Percentiles rank a stretch among this genome's conserved stretches.
These are phyloP conservation scores for Eucalyptus coolabah DNA, from an alignment of 345 rosid genomes.

Conservation along the genomic window DNA sequence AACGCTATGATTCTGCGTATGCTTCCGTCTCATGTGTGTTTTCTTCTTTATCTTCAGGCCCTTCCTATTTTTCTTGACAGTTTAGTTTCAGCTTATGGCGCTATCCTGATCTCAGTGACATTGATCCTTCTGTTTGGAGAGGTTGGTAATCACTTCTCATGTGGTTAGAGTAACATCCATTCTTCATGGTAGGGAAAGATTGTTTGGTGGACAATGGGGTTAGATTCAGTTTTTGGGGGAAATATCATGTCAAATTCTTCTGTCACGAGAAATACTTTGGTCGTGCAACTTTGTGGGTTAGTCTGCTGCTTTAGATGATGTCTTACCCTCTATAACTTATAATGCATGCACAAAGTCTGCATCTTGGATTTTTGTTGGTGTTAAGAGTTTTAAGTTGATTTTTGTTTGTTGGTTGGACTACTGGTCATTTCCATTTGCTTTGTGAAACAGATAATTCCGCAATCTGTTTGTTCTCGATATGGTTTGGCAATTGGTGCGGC, in stretches of 20 bases:
- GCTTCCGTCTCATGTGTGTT: not conserved
- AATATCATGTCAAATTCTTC: not conserved
- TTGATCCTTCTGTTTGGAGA: slow-evolving; percentile 96
- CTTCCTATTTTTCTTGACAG: slow-evolving; percentile 92
- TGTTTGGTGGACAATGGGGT: not conserved
- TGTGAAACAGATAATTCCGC: slow-evolving; percentile 74
- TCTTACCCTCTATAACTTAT: not conserved
- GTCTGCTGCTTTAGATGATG: not conserved
- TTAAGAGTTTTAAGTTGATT: not conserved
- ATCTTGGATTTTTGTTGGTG: not conserved
- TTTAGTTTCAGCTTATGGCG: slow-evolving; percentile 72
- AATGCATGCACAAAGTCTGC: not conserved
- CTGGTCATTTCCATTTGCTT: not conserved
- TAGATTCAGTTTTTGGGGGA: not conserved
- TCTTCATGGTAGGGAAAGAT: not conserved
- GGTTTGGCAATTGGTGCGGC: slow-evolving; percentile 94
- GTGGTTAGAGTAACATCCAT: not conserved
- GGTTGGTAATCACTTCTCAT: slow-evolving; percentile 24
- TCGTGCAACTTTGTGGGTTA: not conserved
- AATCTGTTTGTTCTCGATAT: slow-evolving; percentile 83
- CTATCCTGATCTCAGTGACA: slow-evolving; percentile 89
- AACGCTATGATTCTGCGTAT: not conserved
- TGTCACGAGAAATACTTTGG: not conserved
- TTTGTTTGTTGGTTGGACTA: not conserved
- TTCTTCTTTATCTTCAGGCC: slow-evolving; percentile 32